These are phyloP conservation scores for Jacaranda copaia DNA, from an alignment of 257 asterid genomes.

Conservation along the genomic window DNA sequence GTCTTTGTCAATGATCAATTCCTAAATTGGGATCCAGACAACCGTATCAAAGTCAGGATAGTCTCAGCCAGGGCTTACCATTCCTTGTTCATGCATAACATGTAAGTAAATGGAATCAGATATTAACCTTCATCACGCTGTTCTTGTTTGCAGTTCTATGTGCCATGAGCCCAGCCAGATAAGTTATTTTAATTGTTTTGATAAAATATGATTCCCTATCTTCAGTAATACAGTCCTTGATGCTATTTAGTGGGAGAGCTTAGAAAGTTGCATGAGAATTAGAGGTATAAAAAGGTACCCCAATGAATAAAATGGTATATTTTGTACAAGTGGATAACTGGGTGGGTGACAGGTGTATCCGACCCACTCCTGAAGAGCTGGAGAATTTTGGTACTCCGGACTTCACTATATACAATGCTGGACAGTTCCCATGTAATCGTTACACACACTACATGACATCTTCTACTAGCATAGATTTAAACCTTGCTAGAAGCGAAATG, in stretches of 20 bases:
- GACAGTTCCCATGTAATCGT: too few relatives aligned
- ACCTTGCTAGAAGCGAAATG: too few relatives aligned
- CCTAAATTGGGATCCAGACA: conserved; percentile 84
- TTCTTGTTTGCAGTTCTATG: conserved; percentile 40
- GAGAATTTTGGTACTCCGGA: too few relatives aligned
- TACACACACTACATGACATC: too few relatives aligned
- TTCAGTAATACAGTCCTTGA: conserved; percentile 9
- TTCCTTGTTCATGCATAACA: conserved; percentile 56
- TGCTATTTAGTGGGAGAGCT: not conserved
- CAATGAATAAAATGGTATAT: conserved; percentile 2
- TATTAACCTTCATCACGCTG: not conserved
- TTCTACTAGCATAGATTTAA: too few relatives aligned
- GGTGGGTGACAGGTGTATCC: conserved; percentile 88
- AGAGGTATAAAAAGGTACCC: conserved; percentile 21
- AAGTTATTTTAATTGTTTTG: conserved; percentile 30
- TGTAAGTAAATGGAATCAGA: conserved; percentile 29
- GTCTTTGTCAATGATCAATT: conserved; percentile 80
- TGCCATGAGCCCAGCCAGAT: conserved; percentile 42
- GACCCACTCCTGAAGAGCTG: conserved; percentile 79
- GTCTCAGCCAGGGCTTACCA: conserved; percentile 90
- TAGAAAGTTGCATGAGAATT: conserved; percentile 9
- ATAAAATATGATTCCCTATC: not conserved
- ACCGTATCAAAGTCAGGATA: conserved; percentile 86
- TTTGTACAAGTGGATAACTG: conserved; percentile 48
- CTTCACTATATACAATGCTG: too few relatives aligned